Evolutionary conservation across 2,329 filamentous ascomycete genomes (phyloP).

Genomic region (Trichoderma asperellum): DNA sequence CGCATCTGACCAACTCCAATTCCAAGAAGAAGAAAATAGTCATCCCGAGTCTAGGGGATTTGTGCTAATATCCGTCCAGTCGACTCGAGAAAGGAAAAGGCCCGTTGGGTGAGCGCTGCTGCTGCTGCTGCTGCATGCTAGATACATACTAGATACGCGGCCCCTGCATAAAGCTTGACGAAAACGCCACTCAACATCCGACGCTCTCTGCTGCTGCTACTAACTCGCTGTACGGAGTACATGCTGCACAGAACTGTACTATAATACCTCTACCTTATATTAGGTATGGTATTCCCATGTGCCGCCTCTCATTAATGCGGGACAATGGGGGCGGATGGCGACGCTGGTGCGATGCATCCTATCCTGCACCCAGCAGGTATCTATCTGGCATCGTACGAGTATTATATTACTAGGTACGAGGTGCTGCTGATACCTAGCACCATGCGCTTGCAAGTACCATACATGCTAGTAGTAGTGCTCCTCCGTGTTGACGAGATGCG

Average conservation of each 20-base stretch:
- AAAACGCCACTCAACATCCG: conserved; percentile 14
- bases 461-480: no score
- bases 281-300: no score
- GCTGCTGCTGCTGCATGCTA: conserved; percentile 5
- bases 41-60: background rate
- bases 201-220: background rate
- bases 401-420: no score
- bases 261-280: no score
- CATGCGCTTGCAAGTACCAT: no score
- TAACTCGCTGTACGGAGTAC: no score
- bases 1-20: background rate
- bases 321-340: background rate
- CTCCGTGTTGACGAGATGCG: background rate
- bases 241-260: background rate
- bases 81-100: background rate
- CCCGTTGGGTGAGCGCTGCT: background rate
- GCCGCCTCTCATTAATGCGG: no score
- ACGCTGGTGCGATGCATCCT: background rate
- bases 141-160: background rate
- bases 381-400: background rate
- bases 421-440: background rate
- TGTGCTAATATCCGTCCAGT: background rate
- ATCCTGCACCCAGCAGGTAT: background rate
- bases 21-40: background rate
- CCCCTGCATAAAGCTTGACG: conserved; percentile 14